Evolutionary conservation across 208 protist species (phyloP).

Genomic region (Acanthamoeba triangularis): DNA sequence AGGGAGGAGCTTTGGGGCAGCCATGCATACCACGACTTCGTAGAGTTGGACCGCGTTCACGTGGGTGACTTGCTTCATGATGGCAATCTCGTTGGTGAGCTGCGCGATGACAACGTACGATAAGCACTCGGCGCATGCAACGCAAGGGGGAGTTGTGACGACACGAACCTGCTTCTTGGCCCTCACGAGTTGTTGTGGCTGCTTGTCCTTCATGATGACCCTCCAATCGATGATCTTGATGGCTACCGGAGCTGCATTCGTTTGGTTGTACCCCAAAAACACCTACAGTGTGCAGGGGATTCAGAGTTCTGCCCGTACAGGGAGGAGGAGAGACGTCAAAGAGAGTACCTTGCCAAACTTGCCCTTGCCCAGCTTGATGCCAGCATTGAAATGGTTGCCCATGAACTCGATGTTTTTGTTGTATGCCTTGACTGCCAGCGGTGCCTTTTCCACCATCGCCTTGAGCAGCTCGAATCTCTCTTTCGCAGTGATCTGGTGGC

Average conservation of each 20-base stretch:
- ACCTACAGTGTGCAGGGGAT: neutral
- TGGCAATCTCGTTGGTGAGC: constrained; percentile 67
- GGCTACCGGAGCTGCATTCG: neutral
- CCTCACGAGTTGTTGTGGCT: constrained; percentile 10
- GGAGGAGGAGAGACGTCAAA: neutral
- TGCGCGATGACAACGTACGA: neutral
- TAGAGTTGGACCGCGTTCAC: constrained; percentile 30
- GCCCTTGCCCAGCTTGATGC: constrained; percentile 55
- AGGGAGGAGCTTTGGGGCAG: neutral
- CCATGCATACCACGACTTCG: constrained; percentile 48
- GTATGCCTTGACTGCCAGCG: constrained; percentile 11
- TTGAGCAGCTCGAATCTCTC: constrained; percentile 21
- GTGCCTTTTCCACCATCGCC: constrained; percentile 26
- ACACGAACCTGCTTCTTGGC: constrained; percentile 11
- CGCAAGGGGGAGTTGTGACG: neutral
- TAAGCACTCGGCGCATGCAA: neutral
- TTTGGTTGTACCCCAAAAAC: constrained; percentile 35
- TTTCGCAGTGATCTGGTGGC: neutral
- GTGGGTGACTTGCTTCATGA: constrained; percentile 69
- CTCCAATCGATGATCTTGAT: constrained; percentile 63
- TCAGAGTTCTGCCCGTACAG: neutral
- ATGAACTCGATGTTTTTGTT: constrained; percentile 31
- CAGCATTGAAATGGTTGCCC: constrained; percentile 60
- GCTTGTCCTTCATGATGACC: constrained; percentile 37
- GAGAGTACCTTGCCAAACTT: constrained; percentile 45